These are phyloP conservation scores for Scedosporium aurantiacum DNA, from an alignment of 2,329 filamentous ascomycete species.

Conservation along the genomic window DNA sequence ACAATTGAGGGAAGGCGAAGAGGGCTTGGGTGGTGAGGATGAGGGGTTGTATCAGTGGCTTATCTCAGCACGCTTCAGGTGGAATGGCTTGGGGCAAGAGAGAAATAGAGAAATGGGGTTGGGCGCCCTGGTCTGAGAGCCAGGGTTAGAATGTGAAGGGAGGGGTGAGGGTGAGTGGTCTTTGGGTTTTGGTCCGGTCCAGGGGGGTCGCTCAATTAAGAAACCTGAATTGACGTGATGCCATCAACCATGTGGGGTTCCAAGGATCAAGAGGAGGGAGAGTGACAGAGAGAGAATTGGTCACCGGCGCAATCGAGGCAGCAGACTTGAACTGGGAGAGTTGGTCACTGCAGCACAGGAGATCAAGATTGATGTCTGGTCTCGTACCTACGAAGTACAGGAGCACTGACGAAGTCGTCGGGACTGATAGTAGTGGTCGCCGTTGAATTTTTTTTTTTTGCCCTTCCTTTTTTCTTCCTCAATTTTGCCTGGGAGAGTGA, in stretches of 20 bases:
- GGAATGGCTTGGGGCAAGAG: neutral
- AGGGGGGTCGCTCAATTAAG: slow-evolving; percentile 1
- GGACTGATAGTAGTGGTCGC: too few species aligned
- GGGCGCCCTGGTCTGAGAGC: neutral
- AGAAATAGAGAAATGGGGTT: neutral
- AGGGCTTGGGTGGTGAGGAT: neutral
- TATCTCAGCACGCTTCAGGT: slow-evolving; percentile 4
- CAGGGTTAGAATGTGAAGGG: neutral
- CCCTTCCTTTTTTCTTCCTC: too few species aligned
- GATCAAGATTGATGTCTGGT: too few species aligned
- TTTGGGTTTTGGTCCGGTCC: neutral
- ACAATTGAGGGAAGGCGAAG: neutral
- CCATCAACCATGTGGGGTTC: neutral
- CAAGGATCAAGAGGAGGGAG: neutral
- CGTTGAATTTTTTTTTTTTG: too few species aligned
- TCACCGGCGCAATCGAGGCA: too few species aligned
- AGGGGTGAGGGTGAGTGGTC: too few species aligned
- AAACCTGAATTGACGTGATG: neutral
- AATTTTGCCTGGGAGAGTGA: too few species aligned
- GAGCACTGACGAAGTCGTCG: too few species aligned
- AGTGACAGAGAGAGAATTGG: neutral
- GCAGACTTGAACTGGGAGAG: too few species aligned
- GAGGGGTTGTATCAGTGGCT: slow-evolving; percentile 3
- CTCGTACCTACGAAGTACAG: too few species aligned
- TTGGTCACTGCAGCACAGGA: too few species aligned